Evolutionary conservation across 805 yeast genomes (phyloP).

Genomic region (Starmerella asiatica): DNA sequence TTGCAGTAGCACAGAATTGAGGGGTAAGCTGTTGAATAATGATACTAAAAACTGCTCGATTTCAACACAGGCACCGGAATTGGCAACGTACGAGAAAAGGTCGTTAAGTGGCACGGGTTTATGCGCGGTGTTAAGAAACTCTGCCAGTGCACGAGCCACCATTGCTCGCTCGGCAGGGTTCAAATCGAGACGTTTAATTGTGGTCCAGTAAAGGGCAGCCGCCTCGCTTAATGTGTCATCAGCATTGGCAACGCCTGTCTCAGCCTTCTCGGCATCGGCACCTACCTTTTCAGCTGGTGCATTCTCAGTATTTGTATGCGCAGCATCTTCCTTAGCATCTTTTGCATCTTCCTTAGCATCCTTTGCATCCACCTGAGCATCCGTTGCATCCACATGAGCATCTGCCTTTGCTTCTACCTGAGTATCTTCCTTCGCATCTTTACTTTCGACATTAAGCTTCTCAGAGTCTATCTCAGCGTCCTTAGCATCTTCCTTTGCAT

Average conservation of each 20-base stretch:
- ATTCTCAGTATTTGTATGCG: not conserved
- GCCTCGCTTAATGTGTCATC: not conserved
- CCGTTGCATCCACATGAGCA: not conserved
- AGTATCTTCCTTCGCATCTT: not conserved
- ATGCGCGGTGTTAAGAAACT: slow-evolving; percentile 1
- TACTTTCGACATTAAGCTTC: not conserved
- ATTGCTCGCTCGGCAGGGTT: slow-evolving; percentile 6
- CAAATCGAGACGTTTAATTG: slow-evolving; percentile 2
- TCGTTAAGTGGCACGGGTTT: slow-evolving; percentile 2
- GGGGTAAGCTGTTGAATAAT: slow-evolving; percentile 24
- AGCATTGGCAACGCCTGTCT: not conserved
- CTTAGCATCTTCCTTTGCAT: slow-evolving; percentile 9
- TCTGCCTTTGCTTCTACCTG: not conserved
- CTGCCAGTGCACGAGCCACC: slow-evolving; percentile 3
- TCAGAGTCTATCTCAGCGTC: not conserved
- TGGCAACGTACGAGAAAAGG: slow-evolving; percentile 3
- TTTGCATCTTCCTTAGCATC: not conserved
- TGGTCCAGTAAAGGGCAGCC: slow-evolving; percentile 8
- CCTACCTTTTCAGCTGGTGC: not conserved
- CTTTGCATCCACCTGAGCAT: not conserved
- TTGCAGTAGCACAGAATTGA: slow-evolving; percentile 25
- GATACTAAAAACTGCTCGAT: slow-evolving; percentile 24
- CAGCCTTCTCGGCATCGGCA: not conserved
- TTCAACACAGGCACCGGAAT: slow-evolving; percentile 3
- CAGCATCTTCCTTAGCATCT: not conserved